phyloP scores from a whole-genome alignment of 2,329 filamentous ascomycete genomes.

The Microascus cirrosus region DNA sequence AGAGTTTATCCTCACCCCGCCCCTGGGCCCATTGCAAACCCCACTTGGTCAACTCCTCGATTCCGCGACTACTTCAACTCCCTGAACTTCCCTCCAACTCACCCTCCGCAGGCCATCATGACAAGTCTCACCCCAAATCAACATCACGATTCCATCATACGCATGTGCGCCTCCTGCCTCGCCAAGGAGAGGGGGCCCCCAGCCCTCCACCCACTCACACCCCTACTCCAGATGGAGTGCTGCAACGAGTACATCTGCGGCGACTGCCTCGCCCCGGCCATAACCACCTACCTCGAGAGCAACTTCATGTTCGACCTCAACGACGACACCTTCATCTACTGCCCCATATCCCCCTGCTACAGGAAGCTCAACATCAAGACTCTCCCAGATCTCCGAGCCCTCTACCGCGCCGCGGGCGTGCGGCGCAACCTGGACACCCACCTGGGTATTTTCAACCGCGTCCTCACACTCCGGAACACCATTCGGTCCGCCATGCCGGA shows the following conservation, averaged over 20 bases:
- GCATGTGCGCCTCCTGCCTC: not conserved
- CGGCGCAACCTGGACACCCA: not conserved
- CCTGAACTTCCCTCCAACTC: too few species aligned
- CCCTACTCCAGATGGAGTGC: constrained; percentile 2
- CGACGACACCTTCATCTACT: constrained; percentile 7
- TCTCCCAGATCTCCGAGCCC: not conserved
- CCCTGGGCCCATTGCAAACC: too few species aligned
- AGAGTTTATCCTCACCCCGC: too few species aligned
- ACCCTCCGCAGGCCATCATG: too few species aligned
- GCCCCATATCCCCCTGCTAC: constrained; percentile 5
- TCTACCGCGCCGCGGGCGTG: not conserved
- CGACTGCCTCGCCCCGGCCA: constrained; percentile 4
- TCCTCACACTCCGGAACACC: not conserved
- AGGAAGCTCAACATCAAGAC: not conserved
- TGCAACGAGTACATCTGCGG: constrained; percentile 9
- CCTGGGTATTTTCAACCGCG: not conserved
- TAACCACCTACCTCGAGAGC: constrained; percentile 1
- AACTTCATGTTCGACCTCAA: constrained; percentile 8
- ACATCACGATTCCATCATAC: too few species aligned
- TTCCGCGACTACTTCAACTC: too few species aligned
- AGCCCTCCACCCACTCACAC: not conserved
- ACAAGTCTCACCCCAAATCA: too few species aligned
- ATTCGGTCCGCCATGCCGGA: not conserved
- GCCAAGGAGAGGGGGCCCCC: not conserved
- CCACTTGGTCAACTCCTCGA: too few species aligned